Evolutionary conservation across 208 protist genomes (phyloP), one percentile per base, ranked within the genome.

Genomic region (Wallacemonas collosoma): DNA sequence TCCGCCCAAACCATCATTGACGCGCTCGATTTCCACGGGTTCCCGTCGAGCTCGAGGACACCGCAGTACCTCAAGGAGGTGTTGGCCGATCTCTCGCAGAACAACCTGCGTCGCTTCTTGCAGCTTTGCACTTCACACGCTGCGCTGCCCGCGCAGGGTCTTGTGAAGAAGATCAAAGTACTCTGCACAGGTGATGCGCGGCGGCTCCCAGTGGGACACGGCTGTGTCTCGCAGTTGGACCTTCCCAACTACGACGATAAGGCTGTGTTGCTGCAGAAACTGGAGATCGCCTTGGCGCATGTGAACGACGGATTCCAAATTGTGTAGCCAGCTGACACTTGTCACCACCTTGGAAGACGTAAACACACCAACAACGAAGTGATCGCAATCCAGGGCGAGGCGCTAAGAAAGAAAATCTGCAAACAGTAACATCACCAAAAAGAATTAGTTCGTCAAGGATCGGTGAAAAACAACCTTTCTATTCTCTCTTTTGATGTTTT

Each of bases 261-360:
- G 54, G 26, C 79, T 56, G 70, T 72, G 7, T 71, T 92, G 2
- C 64, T 72, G 68, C 79, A 84, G 35, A 92, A 89, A 62, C 69
- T 92, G 26, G 72, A 79, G 53, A 62, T 87, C 11, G 72, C 87
- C 3, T 68, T 92, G 4, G 81, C 83, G 9, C 87, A 92, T 58
- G 83, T 82, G 9, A 86, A 73, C 62, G 87, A 92, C 58, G 87
- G 87, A 41, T 92, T 92, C 53, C 85, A 93, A 67, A 88, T 93
- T 74, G 77, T 85, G 0, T 93, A 73, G 56, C 14, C 45, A 50
- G 45, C 45, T 14, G 45, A 50, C 45, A 26, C 26, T 26, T 26
- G 26, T 26, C 26, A 26, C 26, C 26, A 26, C 26, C 26, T 26
- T 26, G 26, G 26, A 26, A 26, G 26, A 26, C 26, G 26, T 26